phyloP scores from a whole-genome alignment of 2,329 filamentous ascomycete species.

The Myriosclerotinia duriaeana region DNA sequence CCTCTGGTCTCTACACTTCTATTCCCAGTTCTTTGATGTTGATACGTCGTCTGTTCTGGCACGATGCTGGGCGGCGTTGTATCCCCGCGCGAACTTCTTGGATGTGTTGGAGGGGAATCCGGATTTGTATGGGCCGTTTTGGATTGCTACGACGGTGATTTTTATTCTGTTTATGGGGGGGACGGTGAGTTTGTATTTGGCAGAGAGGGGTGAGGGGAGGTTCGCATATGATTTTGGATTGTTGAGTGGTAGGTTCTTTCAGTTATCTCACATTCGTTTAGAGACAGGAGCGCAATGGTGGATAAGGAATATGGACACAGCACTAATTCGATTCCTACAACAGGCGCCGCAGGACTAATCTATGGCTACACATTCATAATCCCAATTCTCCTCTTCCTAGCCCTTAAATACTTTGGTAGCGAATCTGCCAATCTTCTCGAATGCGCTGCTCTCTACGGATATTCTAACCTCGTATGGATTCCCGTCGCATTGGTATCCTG shows the following conservation, averaged over 20 bases:
- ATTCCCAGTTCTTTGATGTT: slow-evolving; percentile 97
- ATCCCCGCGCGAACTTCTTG: slow-evolving; percentile 89
- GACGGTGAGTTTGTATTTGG: slow-evolving; percentile 88
- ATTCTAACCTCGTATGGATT: slow-evolving; percentile 96
- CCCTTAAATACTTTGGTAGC: slow-evolving; percentile 92
- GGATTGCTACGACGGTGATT: slow-evolving; percentile 97
- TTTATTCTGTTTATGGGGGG: slow-evolving; percentile 93
- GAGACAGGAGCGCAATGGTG: background rate
- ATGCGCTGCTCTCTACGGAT: slow-evolving; percentile 94
- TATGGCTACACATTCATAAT: slow-evolving; percentile 94
- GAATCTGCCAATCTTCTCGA: slow-evolving; percentile 91
- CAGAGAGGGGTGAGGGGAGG: slow-evolving; percentile 62
- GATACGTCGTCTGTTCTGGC: slow-evolving; percentile 86
- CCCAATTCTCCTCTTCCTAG: slow-evolving; percentile 80
- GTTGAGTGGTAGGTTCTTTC: slow-evolving; percentile 63
- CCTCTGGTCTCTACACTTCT: slow-evolving; percentile 91
- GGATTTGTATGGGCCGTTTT: slow-evolving; percentile 94
- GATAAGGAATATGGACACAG: no score
- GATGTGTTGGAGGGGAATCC: slow-evolving; percentile 96
- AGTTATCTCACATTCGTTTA: background rate
- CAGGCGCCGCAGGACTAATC: slow-evolving; percentile 82
- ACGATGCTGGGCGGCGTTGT: slow-evolving; percentile 85
- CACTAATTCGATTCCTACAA: slow-evolving; percentile 1
- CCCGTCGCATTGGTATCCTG: slow-evolving; percentile 89
- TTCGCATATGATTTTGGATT: slow-evolving; percentile 92